A percentile compares a stretch with the other conserved stretches of the same genome.
phyloP scores from a whole-genome alignment of 2,329 filamentous ascomycete genomes.

The Diaporthe eres region DNA sequence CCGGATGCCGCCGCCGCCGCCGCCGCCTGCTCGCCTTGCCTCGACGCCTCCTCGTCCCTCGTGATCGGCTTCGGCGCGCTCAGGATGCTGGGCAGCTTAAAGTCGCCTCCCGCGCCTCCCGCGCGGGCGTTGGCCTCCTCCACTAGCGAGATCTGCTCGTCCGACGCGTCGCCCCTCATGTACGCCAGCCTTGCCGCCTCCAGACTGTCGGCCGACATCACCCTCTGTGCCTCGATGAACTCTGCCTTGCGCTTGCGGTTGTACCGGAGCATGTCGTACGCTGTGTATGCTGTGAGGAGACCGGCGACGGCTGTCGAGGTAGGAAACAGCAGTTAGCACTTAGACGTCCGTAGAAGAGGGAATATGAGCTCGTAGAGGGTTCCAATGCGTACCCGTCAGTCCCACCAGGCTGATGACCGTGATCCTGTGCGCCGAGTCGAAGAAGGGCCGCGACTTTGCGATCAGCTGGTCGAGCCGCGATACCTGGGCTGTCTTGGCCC shows the following conservation, averaged over 20 bases:
- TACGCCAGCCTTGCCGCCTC: slow-evolving; percentile 72
- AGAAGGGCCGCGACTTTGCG: slow-evolving; percentile 61
- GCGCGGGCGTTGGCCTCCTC: slow-evolving; percentile 69
- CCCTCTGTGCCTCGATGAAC: slow-evolving; percentile 69
- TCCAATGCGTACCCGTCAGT: slow-evolving; percentile 66
- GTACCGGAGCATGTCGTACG: slow-evolving; percentile 73
- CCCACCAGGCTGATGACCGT: slow-evolving; percentile 69
- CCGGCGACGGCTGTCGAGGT: slow-evolving; percentile 63
- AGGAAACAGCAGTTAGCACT: slow-evolving; percentile 24
- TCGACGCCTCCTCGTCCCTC: slow-evolving; percentile 38
- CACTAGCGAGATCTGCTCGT: slow-evolving; percentile 69
- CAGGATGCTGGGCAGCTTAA: slow-evolving; percentile 66
- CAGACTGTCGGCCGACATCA: slow-evolving; percentile 68
- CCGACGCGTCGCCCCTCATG: slow-evolving; percentile 69
- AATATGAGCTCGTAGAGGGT: not conserved
- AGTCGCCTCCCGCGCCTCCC: slow-evolving; percentile 51
- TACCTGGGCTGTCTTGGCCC: slow-evolving; percentile 72
- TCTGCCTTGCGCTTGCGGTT: slow-evolving; percentile 73
- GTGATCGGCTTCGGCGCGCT: slow-evolving; percentile 54
- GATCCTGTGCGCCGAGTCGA: slow-evolving; percentile 70
- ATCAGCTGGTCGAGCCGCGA: slow-evolving; percentile 67
- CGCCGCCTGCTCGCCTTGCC: slow-evolving; percentile 43
- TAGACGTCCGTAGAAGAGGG: not conserved
- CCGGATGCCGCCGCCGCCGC: slow-evolving; percentile 43
- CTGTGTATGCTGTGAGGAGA: slow-evolving; percentile 70